Evolutionary conservation across 768 basidiomycete genomes (phyloP), one percentile per base, ranked within the genome.

Genomic region (Agaricus blazei): DNA sequence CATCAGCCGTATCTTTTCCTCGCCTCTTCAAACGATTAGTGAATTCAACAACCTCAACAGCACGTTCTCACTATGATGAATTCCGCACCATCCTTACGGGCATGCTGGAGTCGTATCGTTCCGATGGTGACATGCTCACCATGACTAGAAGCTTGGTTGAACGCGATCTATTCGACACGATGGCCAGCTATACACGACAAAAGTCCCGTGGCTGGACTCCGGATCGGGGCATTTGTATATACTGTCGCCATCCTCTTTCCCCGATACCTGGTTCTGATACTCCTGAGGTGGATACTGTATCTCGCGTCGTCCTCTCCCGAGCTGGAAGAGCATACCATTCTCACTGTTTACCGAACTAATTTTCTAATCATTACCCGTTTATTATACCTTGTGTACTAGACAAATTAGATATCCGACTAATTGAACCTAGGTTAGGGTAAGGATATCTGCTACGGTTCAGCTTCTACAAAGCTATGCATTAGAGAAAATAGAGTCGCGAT

Each of bases 71-170:
- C 27, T 98, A 98, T 69, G 84, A 87, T 23, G 95, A 98, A 69
- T 96, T 98, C 70, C 81, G 93, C 44, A 81, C 83, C 9, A 94
- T 99, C 57, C 75, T 99, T 29, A 87, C 85, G 0, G 89, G 92
- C n/a, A 99, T 98, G 92, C 71, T 98, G 62, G 93, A 96, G 64
- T 88, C 93, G 2, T 98, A 98, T 71, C 84, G 88, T 38, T 84
- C 88, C 3, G 95, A 99, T 60, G 91, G 90, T 27, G 95, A 98
- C 60, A 83, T 95, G 78, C 74, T 98, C 26, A 70, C 77, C 42
- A 93, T 96, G 62, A 89, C 93, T 24, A 90, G 88, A 59, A 83
- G 84, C 57, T 72, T 98, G 44, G 74, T 94, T 42, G 81, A 88
- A 58, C 79, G 87, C 31, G 96, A 98, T 67, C 70, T 96, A 47